Base-by-base conservation (phyloP, 1,284 basidiomycete genomes). In the Marasmius tenuissimus region DNA sequence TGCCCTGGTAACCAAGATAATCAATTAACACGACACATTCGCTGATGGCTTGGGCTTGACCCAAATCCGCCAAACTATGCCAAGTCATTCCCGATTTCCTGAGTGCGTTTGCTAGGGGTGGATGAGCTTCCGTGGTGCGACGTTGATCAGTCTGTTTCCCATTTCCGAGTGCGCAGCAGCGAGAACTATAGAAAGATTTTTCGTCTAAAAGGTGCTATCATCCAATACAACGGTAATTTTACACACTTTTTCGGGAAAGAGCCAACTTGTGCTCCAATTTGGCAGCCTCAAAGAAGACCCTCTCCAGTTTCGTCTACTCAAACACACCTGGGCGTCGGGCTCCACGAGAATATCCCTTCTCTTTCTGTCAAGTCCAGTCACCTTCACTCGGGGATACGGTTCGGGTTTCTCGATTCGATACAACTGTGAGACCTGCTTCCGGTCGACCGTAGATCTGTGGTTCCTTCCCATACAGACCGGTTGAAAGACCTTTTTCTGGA, bases 11-110 rank as follows among this genome's bases (percentile, higher is more conserved):
- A 1, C 93, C 93, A 58, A 98, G 78, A 0, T 93, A 91, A 73
- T 98, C 96, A 22, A 93, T 94, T 22, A 98, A 76, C 42, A 97
- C 89, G 47, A 98, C 93, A 67, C 93, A 94, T 81, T 97, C 96
- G 67, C 91, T 94, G 63, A 94, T 91, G 35, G 92, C 86, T 72
- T 94, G 91, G 12, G 92, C 90, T 68, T 94, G 89, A 64, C 93
- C 89, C 64, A 96, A 83, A 69, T 93, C 92, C 0, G 92, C 86
- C 11, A 94, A 75, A 72, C 87, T 92, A 70, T 97, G 94, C 84
- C 90, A 94, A 1, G 86, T 84, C 59, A 94, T 81, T 3, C 94
- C 95, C 57, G 95, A 76, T 75, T 96, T 96, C 61, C 89, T 84
- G 65, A 96, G 74, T 0, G 93, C 92, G 67, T 87, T 89, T 1